phyloP scores from a whole-genome alignment of 805 yeast species.

The Clavispora santaluciae region DNA sequence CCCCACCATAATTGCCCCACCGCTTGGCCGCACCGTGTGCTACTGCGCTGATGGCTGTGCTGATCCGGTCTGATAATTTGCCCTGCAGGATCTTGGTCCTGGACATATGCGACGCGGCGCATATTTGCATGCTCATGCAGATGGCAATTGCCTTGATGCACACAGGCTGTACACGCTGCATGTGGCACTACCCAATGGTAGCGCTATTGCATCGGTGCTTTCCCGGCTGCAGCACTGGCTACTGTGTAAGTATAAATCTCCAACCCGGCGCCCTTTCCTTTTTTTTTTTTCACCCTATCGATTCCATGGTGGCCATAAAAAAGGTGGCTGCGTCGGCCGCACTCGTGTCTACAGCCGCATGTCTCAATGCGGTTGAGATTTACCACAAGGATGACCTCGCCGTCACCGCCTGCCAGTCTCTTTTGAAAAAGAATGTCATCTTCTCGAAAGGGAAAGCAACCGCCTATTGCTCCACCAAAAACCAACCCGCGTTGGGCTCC shows the following conservation, averaged over 20 bases:
- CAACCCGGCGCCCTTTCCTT: background rate
- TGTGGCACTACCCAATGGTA: background rate
- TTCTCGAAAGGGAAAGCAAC: slow-evolving; percentile 21
- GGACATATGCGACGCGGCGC: no score
- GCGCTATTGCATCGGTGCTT: background rate
- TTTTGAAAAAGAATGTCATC: slow-evolving; percentile 22
- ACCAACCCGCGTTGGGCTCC: slow-evolving; percentile 37
- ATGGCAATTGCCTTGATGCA: background rate
- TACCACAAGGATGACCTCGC: slow-evolving; percentile 23
- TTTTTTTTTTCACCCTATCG: background rate
- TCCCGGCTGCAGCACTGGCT: background rate
- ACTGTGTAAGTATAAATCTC: no score
- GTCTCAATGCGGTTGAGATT: slow-evolving; percentile 17
- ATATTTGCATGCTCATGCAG: no score
- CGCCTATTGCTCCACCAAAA: slow-evolving; percentile 30
- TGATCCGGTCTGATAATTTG: slow-evolving; percentile 2
- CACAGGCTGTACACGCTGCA: background rate
- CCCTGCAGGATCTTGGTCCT: no score
- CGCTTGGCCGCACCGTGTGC: no score
- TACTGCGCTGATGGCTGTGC: background rate
- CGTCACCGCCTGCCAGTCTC: slow-evolving; percentile 21
- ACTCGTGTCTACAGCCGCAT: slow-evolving; percentile 12
- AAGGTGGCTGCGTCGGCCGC: slow-evolving; percentile 9
- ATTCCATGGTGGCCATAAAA: slow-evolving; percentile 12
- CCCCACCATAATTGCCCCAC: no score